Percentiles rank a stretch among this genome's conserved stretches.
Conservation (phyloP, 1,139 yeast species). For the Nakaseomyces nivariensis region DNA sequence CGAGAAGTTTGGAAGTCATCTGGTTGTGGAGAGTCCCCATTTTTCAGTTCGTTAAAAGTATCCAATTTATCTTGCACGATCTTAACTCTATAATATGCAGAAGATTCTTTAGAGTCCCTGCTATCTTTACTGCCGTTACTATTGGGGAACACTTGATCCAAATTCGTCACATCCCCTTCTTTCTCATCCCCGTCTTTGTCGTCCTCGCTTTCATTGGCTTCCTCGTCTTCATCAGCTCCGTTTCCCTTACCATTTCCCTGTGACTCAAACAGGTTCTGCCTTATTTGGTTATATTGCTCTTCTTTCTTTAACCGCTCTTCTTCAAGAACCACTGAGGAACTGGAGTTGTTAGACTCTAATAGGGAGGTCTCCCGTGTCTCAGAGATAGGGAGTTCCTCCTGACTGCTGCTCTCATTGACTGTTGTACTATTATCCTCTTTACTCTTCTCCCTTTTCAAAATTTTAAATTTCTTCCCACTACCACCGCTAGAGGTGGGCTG, state of each 20-base stretch:
- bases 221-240: constrained; percentile 1
- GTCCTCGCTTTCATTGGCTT: background rate
- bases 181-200: background rate
- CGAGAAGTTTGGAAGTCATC: constrained; percentile 23
- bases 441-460: background rate
- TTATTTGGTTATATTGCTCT: background rate
- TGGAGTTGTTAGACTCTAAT: background rate
- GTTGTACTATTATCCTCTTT: background rate
- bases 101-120: background rate
- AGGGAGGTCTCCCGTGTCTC: background rate
- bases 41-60: background rate
- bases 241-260: background rate
- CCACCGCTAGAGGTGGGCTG: no score
- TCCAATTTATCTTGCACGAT: constrained; percentile 1
- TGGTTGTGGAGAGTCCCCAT: constrained; percentile 18
- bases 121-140: constrained; percentile 6
- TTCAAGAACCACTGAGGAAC: background rate
- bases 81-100: constrained; percentile 1
- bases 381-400: background rate
- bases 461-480: background rate
- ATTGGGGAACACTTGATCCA: background rate
- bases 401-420: background rate
- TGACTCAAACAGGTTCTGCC: constrained; percentile 1
- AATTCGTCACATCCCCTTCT: background rate
- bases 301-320: constrained; percentile 2